Conservation (phyloP, 2,329 filamentous ascomycete genomes). For the Tolypocladium paradoxum region DNA sequence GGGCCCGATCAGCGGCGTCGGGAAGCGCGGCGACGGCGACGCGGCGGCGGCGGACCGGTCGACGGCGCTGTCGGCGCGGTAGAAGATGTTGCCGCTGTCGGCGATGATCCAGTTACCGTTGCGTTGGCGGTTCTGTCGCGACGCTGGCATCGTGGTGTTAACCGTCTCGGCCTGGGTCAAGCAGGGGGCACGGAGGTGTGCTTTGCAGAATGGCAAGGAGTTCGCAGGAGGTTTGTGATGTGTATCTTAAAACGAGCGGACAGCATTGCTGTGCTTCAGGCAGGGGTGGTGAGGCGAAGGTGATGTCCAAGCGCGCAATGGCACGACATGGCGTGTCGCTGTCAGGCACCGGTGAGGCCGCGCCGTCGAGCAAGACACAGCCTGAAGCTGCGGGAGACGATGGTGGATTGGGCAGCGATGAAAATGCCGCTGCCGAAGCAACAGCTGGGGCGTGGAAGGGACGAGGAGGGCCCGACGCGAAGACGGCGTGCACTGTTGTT, state of each 20-base stretch:
- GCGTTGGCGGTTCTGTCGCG: constrained; percentile 3
- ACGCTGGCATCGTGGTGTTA: constrained; percentile 3
- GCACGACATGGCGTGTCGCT: not conserved
- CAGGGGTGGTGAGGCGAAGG: not conserved
- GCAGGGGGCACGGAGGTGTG: not conserved
- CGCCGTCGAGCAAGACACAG: not conserved
- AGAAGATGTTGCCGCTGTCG: constrained; percentile 17
- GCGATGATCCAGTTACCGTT: constrained; percentile 12
- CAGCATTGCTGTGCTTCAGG: not conserved
- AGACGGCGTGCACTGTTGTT: no score
- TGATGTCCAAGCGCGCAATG: not conserved
- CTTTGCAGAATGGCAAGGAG: not conserved
- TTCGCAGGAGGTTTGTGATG: not conserved
- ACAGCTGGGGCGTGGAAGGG: not conserved
- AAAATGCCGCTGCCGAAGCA: not conserved
- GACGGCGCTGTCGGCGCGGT: constrained; percentile 11
- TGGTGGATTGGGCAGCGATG: not conserved
- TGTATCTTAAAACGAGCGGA: not conserved
- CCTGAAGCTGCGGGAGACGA: not conserved
- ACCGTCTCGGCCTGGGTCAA: not conserved
- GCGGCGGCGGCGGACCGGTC: not conserved
- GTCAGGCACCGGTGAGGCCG: not conserved
- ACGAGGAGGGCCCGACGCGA: not conserved
- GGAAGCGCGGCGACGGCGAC: constrained; percentile 12
- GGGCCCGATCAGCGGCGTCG: constrained; percentile 27